Evolutionary conservation across 768 basidiomycete species (phyloP).

Genomic region (Solioccasus polychromus): DNA sequence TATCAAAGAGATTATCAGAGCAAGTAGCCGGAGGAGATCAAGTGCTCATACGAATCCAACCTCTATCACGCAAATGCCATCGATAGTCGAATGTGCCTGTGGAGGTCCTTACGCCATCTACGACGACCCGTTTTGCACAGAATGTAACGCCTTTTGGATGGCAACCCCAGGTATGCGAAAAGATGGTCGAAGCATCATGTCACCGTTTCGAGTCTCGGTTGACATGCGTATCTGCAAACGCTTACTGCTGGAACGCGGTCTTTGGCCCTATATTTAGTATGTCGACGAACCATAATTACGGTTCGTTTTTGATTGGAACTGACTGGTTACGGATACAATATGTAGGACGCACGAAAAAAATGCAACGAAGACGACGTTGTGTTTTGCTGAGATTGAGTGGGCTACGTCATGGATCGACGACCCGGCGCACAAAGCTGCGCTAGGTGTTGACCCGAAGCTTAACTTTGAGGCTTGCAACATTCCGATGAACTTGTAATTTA

Average conservation of each 20-base stretch:
- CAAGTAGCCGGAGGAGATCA: too few relatives aligned
- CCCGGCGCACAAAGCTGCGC: constrained; percentile 68
- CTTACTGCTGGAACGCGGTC: constrained; percentile 84
- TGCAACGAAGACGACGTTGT: constrained; percentile 56
- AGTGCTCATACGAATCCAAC: constrained; percentile 66
- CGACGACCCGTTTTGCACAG: constrained; percentile 61
- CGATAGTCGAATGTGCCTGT: constrained; percentile 81
- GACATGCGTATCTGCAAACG: constrained; percentile 67
- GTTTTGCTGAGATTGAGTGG: constrained; percentile 81
- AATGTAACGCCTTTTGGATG: constrained; percentile 58
- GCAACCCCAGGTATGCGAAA: constrained; percentile 76
- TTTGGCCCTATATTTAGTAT: constrained; percentile 5
- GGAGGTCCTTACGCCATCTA: constrained; percentile 81
- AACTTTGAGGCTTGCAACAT: constrained; percentile 73
- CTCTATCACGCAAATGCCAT: constrained; percentile 75
- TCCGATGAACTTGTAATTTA: constrained; percentile 79
- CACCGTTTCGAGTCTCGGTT: constrained; percentile 57
- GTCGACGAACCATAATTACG: constrained; percentile 39
- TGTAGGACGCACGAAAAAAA: too few relatives aligned
- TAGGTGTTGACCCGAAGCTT: constrained; percentile 63
- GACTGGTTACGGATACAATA: too few relatives aligned
- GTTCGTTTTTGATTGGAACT: too few relatives aligned
- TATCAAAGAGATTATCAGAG: too few relatives aligned
- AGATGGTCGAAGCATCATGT: constrained; percentile 69
- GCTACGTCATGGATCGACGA: constrained; percentile 88